These are phyloP conservation scores for Jasminum sambac DNA, from an alignment of 257 asterid species.

Conservation along the genomic window DNA sequence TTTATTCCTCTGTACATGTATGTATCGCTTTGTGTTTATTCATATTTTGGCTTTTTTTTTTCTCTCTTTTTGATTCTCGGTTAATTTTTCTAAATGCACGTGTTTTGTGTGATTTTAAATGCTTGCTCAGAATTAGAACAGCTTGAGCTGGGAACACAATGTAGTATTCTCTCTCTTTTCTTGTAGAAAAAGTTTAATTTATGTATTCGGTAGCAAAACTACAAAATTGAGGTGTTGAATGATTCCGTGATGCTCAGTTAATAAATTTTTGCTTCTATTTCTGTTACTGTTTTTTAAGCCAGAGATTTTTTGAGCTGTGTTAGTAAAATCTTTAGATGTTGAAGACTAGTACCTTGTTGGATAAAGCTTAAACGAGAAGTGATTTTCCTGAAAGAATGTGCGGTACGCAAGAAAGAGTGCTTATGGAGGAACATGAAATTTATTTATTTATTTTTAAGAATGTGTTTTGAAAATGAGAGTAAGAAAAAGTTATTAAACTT, in stretches of 20 bases:
- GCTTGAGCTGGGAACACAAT: constrained; percentile 31
- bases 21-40: constrained; percentile 6
- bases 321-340: neutral
- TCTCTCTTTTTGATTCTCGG: neutral
- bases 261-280: neutral
- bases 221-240: neutral
- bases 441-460: no score
- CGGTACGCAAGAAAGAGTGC: no score
- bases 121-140: constrained; percentile 8
- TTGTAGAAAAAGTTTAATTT: constrained; percentile 13
- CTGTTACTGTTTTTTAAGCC: constrained; percentile 5
- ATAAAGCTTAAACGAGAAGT: no score
- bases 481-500: no score
- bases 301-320: neutral
- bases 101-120: neutral
- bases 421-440: no score
- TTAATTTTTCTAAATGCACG: neutral
- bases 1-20: neutral
- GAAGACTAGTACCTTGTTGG: neutral
- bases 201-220: constrained; percentile 9
- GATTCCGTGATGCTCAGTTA: neutral
- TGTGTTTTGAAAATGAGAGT: no score
- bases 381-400: no score
- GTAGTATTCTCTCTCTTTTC: constrained; percentile 2
- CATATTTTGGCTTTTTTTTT: neutral